Percentiles rank a stretch among this genome's conserved stretches.
These are phyloP conservation scores for Gaertneriomyces sp. DNA, from an alignment of 192 early-diverging fungal species.

Conservation along the genomic window DNA sequence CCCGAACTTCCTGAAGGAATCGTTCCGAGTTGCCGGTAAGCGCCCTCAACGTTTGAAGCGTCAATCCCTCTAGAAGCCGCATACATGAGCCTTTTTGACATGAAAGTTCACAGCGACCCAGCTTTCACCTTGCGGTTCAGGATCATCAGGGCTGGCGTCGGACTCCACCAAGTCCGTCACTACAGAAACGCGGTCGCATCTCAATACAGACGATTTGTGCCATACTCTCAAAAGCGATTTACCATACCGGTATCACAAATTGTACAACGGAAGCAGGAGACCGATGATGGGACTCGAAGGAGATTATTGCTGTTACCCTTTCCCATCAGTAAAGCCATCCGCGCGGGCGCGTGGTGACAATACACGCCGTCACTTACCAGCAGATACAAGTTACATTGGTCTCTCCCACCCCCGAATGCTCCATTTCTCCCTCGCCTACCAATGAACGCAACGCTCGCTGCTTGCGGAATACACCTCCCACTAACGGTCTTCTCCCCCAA, in stretches of 20 bases:
- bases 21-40: too few relatives aligned
- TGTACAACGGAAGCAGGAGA: constrained; percentile 82
- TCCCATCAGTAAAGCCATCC: too few relatives aligned
- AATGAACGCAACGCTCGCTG: too few relatives aligned
- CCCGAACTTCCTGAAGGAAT: background rate
- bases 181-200: background rate
- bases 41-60: too few relatives aligned
- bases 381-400: too few relatives aligned
- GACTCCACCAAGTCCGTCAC: too few relatives aligned
- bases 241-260: constrained; percentile 72
- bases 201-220: constrained; percentile 1
- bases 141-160: background rate
- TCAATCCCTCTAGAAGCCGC: constrained; percentile 4
- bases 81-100: constrained; percentile 6
- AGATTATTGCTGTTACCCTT: constrained; percentile 42
- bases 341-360: too few relatives aligned
- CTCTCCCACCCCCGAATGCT: too few relatives aligned
- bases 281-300: constrained; percentile 66
- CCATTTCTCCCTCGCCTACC: too few relatives aligned
- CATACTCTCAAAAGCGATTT: background rate
- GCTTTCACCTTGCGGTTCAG: background rate
- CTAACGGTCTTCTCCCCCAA: too few relatives aligned
- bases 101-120: constrained; percentile 30
- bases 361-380: too few relatives aligned
- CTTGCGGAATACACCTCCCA: too few relatives aligned